phyloP scores from a whole-genome alignment of 176 grass and related monocot species.

The Tillandsia fasciculata region DNA sequence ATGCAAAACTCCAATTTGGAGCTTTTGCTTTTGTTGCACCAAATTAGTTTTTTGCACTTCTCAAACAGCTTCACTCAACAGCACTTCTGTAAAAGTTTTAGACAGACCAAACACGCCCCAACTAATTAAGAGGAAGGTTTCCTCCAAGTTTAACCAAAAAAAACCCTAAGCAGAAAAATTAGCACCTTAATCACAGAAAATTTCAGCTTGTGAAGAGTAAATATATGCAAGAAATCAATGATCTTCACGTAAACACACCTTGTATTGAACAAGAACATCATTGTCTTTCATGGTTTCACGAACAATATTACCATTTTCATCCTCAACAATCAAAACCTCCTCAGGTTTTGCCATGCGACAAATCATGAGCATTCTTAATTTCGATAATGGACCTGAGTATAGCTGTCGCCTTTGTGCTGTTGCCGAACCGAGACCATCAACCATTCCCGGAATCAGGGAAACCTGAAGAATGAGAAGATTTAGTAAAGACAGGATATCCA shows the following conservation, averaged over 20 bases:
- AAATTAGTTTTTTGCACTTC: too few species aligned
- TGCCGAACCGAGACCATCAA: constrained; percentile 60
- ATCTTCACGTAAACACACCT: constrained; percentile 40
- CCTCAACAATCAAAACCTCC: constrained; percentile 97
- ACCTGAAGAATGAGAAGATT: constrained; percentile 18
- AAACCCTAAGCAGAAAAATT: constrained; percentile 11
- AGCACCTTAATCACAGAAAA: neutral
- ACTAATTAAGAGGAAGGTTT: too few species aligned
- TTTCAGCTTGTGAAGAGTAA: neutral
- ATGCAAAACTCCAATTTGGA: too few species aligned
- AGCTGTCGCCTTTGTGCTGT: constrained; percentile 83
- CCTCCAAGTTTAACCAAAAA: too few species aligned
- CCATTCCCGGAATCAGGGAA: constrained; percentile 58
- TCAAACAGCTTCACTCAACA: too few species aligned
- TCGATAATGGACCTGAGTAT: constrained; percentile 74
- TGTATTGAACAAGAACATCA: constrained; percentile 98
- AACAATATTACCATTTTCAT: constrained; percentile 99
- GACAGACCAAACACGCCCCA: too few species aligned
- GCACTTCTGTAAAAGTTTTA: too few species aligned
- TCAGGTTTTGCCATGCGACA: constrained; percentile 98
- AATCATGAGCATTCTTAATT: constrained; percentile 94
- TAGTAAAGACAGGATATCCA: neutral
- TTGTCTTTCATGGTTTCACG: constrained; percentile 99
- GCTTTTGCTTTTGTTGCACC: too few species aligned
- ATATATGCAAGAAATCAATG: neutral